Conservation (phyloP, 2,329 filamentous ascomycete genomes). For the Xylariales sp. region DNA sequence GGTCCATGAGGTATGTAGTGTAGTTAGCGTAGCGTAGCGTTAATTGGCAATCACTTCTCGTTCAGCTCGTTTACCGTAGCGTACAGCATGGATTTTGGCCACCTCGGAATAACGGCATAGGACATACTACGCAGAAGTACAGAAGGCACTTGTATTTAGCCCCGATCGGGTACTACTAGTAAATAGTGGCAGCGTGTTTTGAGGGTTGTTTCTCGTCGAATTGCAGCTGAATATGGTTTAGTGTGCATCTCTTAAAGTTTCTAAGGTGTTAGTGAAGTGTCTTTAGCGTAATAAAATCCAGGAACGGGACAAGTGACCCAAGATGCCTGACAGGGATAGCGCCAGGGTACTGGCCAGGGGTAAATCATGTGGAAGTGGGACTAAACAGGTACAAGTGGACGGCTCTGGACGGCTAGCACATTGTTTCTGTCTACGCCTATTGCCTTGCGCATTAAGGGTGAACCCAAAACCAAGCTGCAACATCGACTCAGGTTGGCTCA, state of each 20-base stretch:
- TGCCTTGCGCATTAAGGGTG: constrained; percentile 9
- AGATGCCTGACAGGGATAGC: constrained; percentile 27
- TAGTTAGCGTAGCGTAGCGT: no score
- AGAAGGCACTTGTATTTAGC: background rate
- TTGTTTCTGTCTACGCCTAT: constrained; percentile 1
- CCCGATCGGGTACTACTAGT: constrained; percentile 7
- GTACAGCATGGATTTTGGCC: no score
- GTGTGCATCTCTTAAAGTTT: background rate
- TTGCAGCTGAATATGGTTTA: background rate
- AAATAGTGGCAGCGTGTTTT: background rate
- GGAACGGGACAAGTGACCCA: constrained; percentile 28
- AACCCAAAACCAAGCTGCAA: constrained; percentile 34
- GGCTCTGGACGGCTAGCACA: constrained; percentile 25
- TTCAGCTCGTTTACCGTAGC: background rate
- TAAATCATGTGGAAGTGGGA: constrained; percentile 35
- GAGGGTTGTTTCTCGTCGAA: background rate
- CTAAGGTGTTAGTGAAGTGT: no score
- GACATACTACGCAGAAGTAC: no score
- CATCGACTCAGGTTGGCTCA: constrained; percentile 27
- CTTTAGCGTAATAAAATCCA: constrained; percentile 19
- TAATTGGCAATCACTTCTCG: no score
- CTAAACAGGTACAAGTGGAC: constrained; percentile 14
- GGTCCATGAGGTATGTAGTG: no score
- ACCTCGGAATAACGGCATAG: background rate
- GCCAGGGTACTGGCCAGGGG: constrained; percentile 18